These are phyloP conservation scores for Neonectria hederae DNA, from an alignment of 2,329 filamentous ascomycete genomes.

Conservation along the genomic window DNA sequence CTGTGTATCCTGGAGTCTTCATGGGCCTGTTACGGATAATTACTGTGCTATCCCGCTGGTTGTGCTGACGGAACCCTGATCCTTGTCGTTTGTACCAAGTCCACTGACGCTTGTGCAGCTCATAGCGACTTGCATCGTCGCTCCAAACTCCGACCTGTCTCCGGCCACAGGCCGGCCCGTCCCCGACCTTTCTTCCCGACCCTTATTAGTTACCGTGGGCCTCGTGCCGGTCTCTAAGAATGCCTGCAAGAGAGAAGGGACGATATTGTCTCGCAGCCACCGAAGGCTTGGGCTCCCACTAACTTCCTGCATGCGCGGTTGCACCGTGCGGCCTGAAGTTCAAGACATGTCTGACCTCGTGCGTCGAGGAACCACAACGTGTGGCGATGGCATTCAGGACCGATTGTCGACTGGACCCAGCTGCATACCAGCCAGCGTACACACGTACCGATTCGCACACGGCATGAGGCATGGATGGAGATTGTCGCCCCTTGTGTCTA, in stretches of 20 bases:
- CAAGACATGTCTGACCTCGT: constrained; percentile 14
- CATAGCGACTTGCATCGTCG: constrained; percentile 3
- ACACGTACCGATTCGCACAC: constrained; percentile 11
- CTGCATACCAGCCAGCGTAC: constrained; percentile 13
- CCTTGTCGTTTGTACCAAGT: neutral
- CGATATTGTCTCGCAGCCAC: neutral
- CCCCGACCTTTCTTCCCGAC: neutral
- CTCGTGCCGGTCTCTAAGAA: neutral
- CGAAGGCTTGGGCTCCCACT: neutral
- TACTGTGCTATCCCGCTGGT: neutral
- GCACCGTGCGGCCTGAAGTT: constrained; percentile 20
- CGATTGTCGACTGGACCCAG: constrained; percentile 12
- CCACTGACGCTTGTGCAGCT: constrained; percentile 8
- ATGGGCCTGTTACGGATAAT: constrained; percentile 3
- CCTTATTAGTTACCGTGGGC: neutral
- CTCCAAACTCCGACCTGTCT: neutral
- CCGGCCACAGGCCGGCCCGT: neutral
- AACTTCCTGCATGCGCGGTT: neutral
- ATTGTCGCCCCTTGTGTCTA: constrained; percentile 15
- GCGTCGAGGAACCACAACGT: constrained; percentile 2
- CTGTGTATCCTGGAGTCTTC: neutral
- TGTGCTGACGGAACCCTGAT: constrained; percentile 1
- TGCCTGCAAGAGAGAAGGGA: neutral
- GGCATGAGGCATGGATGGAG: constrained; percentile 18
- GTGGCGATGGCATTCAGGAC: constrained; percentile 9